phyloP scores from a whole-genome alignment of 2,329 filamentous ascomycete species.

The Neurospora crassa region DNA sequence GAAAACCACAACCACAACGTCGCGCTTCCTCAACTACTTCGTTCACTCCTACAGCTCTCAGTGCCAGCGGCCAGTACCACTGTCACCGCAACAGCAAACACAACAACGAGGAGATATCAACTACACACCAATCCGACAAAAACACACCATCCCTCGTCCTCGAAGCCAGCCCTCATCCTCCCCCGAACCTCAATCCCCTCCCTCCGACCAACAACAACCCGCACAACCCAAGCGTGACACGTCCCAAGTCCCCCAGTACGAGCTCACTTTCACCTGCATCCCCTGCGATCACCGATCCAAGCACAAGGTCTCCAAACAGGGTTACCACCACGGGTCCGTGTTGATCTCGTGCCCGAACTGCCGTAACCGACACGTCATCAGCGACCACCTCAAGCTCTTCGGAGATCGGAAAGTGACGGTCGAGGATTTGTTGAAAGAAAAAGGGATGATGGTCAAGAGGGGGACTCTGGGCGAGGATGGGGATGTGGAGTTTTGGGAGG shows the following conservation, averaged over 20 bases:
- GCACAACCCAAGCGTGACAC: constrained; percentile 15
- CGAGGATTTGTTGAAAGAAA: constrained; percentile 68
- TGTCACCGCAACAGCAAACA: not conserved
- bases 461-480: constrained; percentile 65
- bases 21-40: not conserved
- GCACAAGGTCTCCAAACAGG: constrained; percentile 85
- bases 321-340: constrained; percentile 83
- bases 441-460: constrained; percentile 64
- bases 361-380: constrained; percentile 81
- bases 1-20: not conserved
- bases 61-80: not conserved
- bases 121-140: constrained; percentile 12
- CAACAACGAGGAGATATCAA: not conserved
- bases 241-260: constrained; percentile 56
- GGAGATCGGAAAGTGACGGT: constrained; percentile 60
- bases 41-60: not conserved
- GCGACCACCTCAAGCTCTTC: constrained; percentile 77
- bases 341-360: constrained; percentile 83
- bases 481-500: constrained; percentile 89
- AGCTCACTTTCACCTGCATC: constrained; percentile 86
- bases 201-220: constrained; percentile 32
- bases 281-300: constrained; percentile 72
- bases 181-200: constrained; percentile 13
- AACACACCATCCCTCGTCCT: constrained; percentile 23
- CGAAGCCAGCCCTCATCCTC: constrained; percentile 10